Evolutionary conservation across 768 basidiomycete genomes (phyloP).

Genomic region (Porpolomopsis calyptriformis): DNA sequence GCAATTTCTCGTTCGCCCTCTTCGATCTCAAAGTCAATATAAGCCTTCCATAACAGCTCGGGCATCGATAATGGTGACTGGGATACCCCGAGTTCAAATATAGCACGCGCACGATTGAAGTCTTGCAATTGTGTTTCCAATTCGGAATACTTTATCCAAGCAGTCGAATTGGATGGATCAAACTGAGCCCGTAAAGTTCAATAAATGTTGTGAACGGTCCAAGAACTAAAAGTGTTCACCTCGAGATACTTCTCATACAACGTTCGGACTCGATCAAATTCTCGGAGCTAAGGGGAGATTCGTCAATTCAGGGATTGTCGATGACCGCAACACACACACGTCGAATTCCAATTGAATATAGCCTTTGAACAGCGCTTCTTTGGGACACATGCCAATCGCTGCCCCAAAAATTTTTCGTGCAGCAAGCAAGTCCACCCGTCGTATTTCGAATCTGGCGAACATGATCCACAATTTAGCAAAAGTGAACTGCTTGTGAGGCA

Average conservation of each 20-base stretch:
- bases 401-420: slow-evolving; percentile 86
- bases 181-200: slow-evolving; percentile 32
- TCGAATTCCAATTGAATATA: slow-evolving; percentile 93
- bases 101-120: slow-evolving; percentile 78
- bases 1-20: slow-evolving; percentile 85
- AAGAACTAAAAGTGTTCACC: slow-evolving; percentile 26
- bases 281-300: slow-evolving; percentile 52
- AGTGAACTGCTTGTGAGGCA: slow-evolving; percentile 95
- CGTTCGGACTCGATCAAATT: slow-evolving; percentile 87
- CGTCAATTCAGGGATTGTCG: slow-evolving; percentile 1
- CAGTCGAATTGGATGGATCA: slow-evolving; percentile 82
- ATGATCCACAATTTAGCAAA: slow-evolving; percentile 95
- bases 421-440: slow-evolving; percentile 67
- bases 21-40: slow-evolving; percentile 92
- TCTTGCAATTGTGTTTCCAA: slow-evolving; percentile 84
- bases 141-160: slow-evolving; percentile 95
- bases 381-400: slow-evolving; percentile 92
- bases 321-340: slow-evolving; percentile 30
- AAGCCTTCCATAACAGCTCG: slow-evolving; percentile 88
- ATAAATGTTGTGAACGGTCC: slow-evolving; percentile 4
- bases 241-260: slow-evolving; percentile 94
- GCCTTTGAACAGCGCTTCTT: slow-evolving; percentile 89
- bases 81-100: slow-evolving; percentile 84
- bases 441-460: slow-evolving; percentile 87
- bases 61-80: slow-evolving; percentile 89